Evolutionary conservation across 73 alveolate genomes (phyloP).

Genomic region (Paramecium caudatum): DNA sequence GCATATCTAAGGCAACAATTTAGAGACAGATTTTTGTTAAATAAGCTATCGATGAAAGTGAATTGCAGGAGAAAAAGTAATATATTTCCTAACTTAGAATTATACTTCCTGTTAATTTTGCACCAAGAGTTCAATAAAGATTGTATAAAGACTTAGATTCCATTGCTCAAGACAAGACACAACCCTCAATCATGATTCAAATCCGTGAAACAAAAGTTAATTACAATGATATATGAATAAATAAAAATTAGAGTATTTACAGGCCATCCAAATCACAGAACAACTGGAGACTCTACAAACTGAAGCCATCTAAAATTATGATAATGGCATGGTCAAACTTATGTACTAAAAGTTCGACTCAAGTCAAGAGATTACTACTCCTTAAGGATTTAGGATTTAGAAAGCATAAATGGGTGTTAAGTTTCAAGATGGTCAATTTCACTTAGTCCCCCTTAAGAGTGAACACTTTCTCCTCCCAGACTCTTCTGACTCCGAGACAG

Average conservation of each 20-base stretch:
- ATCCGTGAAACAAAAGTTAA: constrained; percentile 52
- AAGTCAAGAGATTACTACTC: constrained; percentile 18
- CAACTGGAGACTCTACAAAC: constrained; percentile 2
- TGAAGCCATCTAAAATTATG: constrained; percentile 11
- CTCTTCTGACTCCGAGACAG: neutral
- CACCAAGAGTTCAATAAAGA: constrained; percentile 39
- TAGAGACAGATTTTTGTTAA: constrained; percentile 8
- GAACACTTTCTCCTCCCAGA: neutral
- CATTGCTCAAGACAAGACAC: constrained; percentile 49
- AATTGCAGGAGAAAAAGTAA: constrained; percentile 37
- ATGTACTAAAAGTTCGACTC: constrained; percentile 7
- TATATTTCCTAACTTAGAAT: neutral
- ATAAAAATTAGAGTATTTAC: constrained; percentile 1
- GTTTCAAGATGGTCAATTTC: neutral
- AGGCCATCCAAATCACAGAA: constrained; percentile 40
- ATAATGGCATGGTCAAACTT: neutral
- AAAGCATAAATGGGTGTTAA: neutral
- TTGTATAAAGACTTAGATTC: constrained; percentile 23
- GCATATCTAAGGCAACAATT: neutral
- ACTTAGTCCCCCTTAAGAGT: neutral
- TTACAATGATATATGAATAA: constrained; percentile 66
- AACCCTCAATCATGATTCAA: constrained; percentile 47
- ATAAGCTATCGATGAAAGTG: neutral
- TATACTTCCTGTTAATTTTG: constrained; percentile 14
- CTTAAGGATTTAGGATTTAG: neutral